Evolutionary conservation across 139 green algal species (phyloP).

Genomic region (Chloropicon primus): DNA sequence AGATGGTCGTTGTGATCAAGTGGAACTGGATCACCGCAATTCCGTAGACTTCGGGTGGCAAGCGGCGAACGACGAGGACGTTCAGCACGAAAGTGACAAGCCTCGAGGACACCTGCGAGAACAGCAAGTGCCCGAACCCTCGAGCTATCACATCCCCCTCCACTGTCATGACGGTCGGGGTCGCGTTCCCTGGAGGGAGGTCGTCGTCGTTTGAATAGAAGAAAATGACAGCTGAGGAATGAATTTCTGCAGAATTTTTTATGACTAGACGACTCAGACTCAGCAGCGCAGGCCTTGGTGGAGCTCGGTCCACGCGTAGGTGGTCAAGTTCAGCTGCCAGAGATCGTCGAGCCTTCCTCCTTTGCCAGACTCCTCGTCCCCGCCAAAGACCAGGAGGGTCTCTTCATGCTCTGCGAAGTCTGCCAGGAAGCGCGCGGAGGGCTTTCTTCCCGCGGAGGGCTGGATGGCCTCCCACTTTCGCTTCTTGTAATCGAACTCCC

Average conservation of each 20-base stretch:
- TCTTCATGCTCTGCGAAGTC: neutral
- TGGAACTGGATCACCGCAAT: constrained; percentile 76
- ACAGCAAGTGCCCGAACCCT: neutral
- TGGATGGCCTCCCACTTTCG: neutral
- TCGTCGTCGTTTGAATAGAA: too few relatives aligned
- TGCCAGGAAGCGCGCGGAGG: neutral
- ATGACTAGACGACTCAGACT: too few relatives aligned
- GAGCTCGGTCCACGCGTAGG: neutral
- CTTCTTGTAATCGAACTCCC: neutral
- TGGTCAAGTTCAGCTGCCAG: neutral
- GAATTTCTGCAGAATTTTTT: too few relatives aligned
- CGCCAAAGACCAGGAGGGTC: neutral
- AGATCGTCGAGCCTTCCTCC: neutral
- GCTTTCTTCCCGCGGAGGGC: neutral
- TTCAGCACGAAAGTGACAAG: constrained; percentile 75
- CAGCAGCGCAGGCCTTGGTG: neutral
- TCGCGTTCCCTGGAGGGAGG: too few relatives aligned
- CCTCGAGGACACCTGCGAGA: constrained; percentile 58
- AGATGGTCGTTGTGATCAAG: constrained; percentile 72
- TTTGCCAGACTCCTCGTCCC: neutral
- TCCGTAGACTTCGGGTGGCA: constrained; percentile 66
- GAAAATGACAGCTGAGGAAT: too few relatives aligned
- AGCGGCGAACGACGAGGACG: constrained; percentile 45
- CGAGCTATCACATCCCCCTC: neutral
- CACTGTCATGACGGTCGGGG: neutral